These are phyloP conservation scores for Gossypium raimondii DNA, from an alignment of 345 rosid genomes.

Conservation along the genomic window DNA sequence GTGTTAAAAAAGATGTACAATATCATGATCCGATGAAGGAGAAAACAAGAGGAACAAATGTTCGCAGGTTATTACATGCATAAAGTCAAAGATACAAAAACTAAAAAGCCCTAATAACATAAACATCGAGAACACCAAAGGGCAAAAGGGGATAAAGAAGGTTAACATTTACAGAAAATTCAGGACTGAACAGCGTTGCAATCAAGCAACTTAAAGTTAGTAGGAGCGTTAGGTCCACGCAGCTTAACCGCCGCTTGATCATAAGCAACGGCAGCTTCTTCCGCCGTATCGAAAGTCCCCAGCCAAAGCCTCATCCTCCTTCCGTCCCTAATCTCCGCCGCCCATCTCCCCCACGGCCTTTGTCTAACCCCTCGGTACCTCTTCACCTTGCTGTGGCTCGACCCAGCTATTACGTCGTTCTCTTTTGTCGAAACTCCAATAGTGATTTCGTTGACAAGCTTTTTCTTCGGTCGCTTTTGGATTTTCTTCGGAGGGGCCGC, in stretches of 20 bases:
- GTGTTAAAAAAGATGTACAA: neutral
- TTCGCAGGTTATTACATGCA: neutral
- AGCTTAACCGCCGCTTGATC: slow-evolving; percentile 33
- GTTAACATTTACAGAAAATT: slow-evolving; percentile 11
- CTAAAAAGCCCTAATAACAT: neutral
- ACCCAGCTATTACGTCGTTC: neutral
- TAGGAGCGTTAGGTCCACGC: slow-evolving; percentile 34
- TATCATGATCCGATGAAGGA: neutral
- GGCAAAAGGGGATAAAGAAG: neutral
- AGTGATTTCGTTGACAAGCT: slow-evolving; percentile 30
- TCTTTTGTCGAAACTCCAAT: slow-evolving; percentile 20
- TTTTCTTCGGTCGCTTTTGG: slow-evolving; percentile 23
- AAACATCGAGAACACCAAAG: neutral
- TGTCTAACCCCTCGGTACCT: slow-evolving; percentile 38
- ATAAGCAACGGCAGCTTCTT: slow-evolving; percentile 40
- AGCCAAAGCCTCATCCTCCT: slow-evolving; percentile 27
- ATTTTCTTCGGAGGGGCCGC: neutral
- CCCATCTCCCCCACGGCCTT: slow-evolving; percentile 48
- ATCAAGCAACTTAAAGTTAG: slow-evolving; percentile 30
- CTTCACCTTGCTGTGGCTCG: slow-evolving; percentile 15
- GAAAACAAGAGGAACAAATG: neutral
- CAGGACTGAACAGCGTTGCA: neutral
- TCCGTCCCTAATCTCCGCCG: slow-evolving; percentile 41
- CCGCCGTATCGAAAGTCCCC: slow-evolving; percentile 41
- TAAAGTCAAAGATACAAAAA: neutral